Evolutionary conservation across 1,139 yeast genomes (phyloP).

Genomic region (Barnettozyma hawaiiensis): DNA sequence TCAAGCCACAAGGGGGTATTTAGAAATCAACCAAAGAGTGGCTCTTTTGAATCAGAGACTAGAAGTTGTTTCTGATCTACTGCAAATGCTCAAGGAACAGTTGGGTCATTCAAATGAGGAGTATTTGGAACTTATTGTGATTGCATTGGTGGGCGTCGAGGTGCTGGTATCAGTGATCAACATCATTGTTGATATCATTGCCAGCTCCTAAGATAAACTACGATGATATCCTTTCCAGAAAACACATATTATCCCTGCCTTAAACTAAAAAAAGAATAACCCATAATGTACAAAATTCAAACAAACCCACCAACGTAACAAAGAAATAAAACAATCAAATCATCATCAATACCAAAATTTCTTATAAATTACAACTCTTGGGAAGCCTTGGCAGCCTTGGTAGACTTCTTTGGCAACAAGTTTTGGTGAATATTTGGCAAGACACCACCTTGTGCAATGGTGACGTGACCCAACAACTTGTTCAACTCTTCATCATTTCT

Average conservation of each 20-base stretch:
- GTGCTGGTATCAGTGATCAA: constrained; percentile 84
- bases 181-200: constrained; percentile 40
- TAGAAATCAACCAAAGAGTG: constrained; percentile 91
- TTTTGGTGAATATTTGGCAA: constrained; percentile 96
- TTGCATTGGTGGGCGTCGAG: constrained; percentile 88
- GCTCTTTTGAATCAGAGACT: constrained; percentile 82
- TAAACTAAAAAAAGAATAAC: constrained; percentile 21
- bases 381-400: constrained; percentile 73
- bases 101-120: constrained; percentile 90
- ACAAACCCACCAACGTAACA: constrained; percentile 22
- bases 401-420: constrained; percentile 92
- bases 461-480: constrained; percentile 89
- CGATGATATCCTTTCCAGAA: constrained; percentile 16
- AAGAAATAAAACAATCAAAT: constrained; percentile 9
- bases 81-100: constrained; percentile 95
- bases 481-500: constrained; percentile 97
- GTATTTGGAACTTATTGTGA: constrained; percentile 86
- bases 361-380: constrained; percentile 80
- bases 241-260: constrained; percentile 28
- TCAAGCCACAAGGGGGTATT: constrained; percentile 91
- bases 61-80: constrained; percentile 86
- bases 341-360: constrained; percentile 7
- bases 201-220: constrained; percentile 22
- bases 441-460: constrained; percentile 98
- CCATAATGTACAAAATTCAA: constrained; percentile 26